Conservation (phyloP, 1,284 basidiomycete genomes). For the Cryptococcus maquisensis region DNA sequence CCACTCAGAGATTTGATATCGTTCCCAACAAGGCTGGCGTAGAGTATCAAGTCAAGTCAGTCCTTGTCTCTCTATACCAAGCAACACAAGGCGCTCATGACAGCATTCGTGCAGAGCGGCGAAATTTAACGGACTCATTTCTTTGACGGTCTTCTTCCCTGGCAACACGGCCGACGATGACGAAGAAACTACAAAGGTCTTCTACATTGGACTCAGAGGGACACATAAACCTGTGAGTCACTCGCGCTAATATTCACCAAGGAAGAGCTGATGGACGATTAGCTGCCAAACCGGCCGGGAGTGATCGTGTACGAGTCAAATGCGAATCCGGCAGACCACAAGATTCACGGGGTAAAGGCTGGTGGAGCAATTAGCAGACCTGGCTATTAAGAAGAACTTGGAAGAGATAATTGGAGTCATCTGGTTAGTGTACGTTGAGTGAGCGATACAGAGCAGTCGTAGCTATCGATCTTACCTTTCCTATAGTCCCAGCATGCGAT, state of each 20-base stretch:
- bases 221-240: slow-evolving; percentile 41
- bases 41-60: slow-evolving; percentile 48
- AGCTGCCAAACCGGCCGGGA: slow-evolving; percentile 44
- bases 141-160: slow-evolving; percentile 44
- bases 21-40: slow-evolving; percentile 36
- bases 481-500: too few species aligned
- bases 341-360: slow-evolving; percentile 19
- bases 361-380: neutral
- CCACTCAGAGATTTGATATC: slow-evolving; percentile 40
- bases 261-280: neutral
- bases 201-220: slow-evolving; percentile 45
- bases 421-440: too few species aligned
- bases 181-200: slow-evolving; percentile 45
- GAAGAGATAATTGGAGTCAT: too few species aligned
- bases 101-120: slow-evolving; percentile 31
- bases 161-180: slow-evolving; percentile 40
- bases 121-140: slow-evolving; percentile 43
- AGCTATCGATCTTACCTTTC: too few species aligned
- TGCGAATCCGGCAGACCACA: slow-evolving; percentile 47
- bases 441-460: too few species aligned
- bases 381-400: neutral
- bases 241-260: too few species aligned
- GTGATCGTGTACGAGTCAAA: slow-evolving; percentile 47
- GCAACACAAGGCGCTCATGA: neutral
- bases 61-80: neutral